Percentiles rank a stretch among this genome's conserved stretches.
Conservation (phyloP, 805 yeast genomes). For the Yarrowia bubula region DNA sequence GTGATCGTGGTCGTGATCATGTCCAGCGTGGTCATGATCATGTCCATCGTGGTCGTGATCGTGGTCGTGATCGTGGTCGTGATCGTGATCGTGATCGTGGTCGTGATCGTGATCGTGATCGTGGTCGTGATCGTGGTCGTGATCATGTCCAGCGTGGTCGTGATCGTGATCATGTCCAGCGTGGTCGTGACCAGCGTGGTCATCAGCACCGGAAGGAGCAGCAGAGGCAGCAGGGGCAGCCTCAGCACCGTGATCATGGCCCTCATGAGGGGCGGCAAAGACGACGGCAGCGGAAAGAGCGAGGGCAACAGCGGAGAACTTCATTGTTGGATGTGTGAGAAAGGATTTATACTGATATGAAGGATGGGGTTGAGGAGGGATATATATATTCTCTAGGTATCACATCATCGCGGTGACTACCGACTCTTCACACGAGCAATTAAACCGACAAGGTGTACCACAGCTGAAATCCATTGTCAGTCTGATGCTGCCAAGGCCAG, state of each 20-base stretch:
- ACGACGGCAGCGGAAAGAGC: constrained; percentile 15
- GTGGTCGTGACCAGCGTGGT: not conserved
- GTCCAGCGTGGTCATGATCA: constrained; percentile 10
- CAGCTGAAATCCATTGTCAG: not conserved
- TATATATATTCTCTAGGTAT: not conserved
- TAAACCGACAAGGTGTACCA: constrained; percentile 16
- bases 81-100: no score
- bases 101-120: constrained; percentile 7
- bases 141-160: not conserved
- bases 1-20: constrained; percentile 7
- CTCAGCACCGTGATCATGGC: not conserved
- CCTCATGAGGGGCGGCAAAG: constrained; percentile 16
- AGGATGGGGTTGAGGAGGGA: not conserved
- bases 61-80: not conserved
- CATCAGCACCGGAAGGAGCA: not conserved
- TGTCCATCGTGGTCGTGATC: not conserved
- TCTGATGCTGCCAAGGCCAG: constrained; percentile 3
- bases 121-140: constrained; percentile 14
- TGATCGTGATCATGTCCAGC: not conserved
- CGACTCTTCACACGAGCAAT: not conserved
- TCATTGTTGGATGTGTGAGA: not conserved
- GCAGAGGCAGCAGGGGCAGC: not conserved
- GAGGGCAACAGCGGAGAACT: constrained; percentile 20
- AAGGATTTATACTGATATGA: not conserved
- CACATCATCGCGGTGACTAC: not conserved